Base-by-base conservation (phyloP, 2,329 filamentous ascomycete genomes). In the Aphanoascus verrucosus region DNA sequence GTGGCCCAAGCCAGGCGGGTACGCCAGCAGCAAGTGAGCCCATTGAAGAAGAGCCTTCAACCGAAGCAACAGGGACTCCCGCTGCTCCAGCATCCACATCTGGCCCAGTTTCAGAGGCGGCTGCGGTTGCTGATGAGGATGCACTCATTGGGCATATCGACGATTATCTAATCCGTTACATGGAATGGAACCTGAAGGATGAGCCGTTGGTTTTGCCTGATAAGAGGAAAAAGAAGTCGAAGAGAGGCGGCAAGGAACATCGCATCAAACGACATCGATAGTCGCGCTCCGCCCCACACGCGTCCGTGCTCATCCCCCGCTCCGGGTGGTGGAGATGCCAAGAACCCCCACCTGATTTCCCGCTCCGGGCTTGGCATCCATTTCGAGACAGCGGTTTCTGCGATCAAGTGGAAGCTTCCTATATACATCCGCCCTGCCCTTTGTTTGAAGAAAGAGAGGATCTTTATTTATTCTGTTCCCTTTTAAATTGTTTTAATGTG, bases 121-220 rank as follows among this genome's bases (percentile, higher is more conserved):
- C 23, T 46, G 62, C 61, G 19, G 61, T 60, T 14, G 59, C 60
- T 40, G 70, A 68, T 5, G 67, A 67, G 15, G 72, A 74, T 28
- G 70, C 72, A 15, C 69, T 74, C 44, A 76, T 84, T 55, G 71
- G 72, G 49, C 82, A 79, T 40, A 80, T 89, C 54, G 87, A 91
- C 64, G 82, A 88, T 49, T 88, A 85, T 64, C 84, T 93, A 77
- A 71, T 93, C 49, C 72, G 73, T 35, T 78, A 80, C 53, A 87
- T 90, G 82, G 76, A 77, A 44, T 82, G 74, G 72, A 72, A 77
- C 57, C 65, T 77, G 59, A 69, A 68, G 54, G 72, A 77, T 55
- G 69, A 75, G 44, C 74, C 74, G 17, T 66, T 77, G 23, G 67
- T 72, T 37, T 65, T 76, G 34, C 73, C 67, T 28, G 73, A 76